Percentiles rank a stretch among this genome's conserved stretches.
Evolutionary conservation across 2,329 filamentous ascomycete species (phyloP).

Genomic region (Fusarium goolgardi): DNA sequence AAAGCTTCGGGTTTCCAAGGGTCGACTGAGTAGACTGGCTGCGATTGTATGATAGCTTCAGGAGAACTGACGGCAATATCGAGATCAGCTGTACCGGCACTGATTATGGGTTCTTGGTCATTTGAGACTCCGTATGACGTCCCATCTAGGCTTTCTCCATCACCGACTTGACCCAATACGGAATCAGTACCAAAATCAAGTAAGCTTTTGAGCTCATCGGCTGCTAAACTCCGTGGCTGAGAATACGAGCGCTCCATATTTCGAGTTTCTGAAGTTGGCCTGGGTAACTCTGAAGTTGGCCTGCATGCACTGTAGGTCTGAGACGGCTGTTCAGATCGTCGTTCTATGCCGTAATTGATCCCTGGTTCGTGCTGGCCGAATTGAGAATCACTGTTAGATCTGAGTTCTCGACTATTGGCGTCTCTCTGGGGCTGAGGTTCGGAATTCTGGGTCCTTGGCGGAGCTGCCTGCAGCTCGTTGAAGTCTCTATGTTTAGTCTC

Average conservation of each 20-base stretch:
- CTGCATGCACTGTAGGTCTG: slow-evolving; percentile 3
- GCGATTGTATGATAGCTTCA: slow-evolving; percentile 30
- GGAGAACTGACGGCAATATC: slow-evolving; percentile 33
- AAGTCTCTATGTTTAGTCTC: not conserved
- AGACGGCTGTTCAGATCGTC: not conserved
- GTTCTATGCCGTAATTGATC: not conserved
- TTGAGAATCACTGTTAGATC: not conserved
- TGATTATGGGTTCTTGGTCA: slow-evolving; percentile 1
- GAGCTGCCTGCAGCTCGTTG: slow-evolving; percentile 47
- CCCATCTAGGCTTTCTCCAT: slow-evolving; percentile 17
- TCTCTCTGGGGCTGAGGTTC: slow-evolving; percentile 27
- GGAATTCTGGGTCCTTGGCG: slow-evolving; percentile 39
- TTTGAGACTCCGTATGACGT: slow-evolving; percentile 12
- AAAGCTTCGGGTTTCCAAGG: slow-evolving; percentile 45
- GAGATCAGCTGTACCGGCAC: slow-evolving; percentile 2
- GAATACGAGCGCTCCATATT: slow-evolving; percentile 38
- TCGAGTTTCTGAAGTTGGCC: not conserved
- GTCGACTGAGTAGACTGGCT: slow-evolving; percentile 36
- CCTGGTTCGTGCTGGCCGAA: not conserved
- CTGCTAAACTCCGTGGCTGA: slow-evolving; percentile 31
- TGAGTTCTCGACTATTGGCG: slow-evolving; percentile 18
- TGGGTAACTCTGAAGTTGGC: not conserved
- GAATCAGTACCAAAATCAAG: slow-evolving; percentile 41
- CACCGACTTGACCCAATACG: slow-evolving; percentile 26
- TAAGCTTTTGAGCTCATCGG: slow-evolving; percentile 42